Evolutionary conservation across 106 monocot genomes (phyloP).

Genomic region (Dendrobium huoshanense): DNA sequence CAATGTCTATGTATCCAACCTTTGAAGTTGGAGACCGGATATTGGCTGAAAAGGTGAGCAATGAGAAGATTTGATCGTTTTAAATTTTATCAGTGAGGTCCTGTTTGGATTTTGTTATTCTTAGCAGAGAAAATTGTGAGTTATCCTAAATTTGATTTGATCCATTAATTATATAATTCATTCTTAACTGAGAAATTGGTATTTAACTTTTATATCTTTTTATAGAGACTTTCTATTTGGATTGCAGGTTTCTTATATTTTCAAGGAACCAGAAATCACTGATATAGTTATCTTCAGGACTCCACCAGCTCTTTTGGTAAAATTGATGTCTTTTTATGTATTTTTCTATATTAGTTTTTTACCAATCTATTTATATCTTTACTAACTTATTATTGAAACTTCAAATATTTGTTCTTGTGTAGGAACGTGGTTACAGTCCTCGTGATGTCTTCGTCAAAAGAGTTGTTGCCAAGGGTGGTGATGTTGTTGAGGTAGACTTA

Average conservation of each 20-base stretch:
- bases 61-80: neutral
- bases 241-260: constrained; percentile 84
- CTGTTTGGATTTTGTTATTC: too few relatives aligned
- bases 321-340: neutral
- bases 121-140: too few relatives aligned
- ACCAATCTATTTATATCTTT: neutral
- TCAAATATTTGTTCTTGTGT: constrained; percentile 3
- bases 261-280: constrained; percentile 63
- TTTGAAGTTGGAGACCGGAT: constrained; percentile 74
- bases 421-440: constrained; percentile 65
- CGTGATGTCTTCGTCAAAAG: constrained; percentile 95
- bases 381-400: neutral
- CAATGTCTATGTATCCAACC: constrained; percentile 65
- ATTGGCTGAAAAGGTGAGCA: constrained; percentile 65
- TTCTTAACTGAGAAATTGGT: neutral
- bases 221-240: neutral
- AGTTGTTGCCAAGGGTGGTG: constrained; percentile 58
- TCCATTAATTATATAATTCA: neutral
- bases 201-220: neutral
- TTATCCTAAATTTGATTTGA: too few relatives aligned
- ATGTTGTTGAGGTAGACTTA: constrained; percentile 67
- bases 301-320: constrained; percentile 66
- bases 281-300: constrained; percentile 89
- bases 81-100: neutral
- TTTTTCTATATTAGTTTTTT: neutral